phyloP scores from a whole-genome alignment of 116 monocot species.

The Papilionanthe hybrid region DNA sequence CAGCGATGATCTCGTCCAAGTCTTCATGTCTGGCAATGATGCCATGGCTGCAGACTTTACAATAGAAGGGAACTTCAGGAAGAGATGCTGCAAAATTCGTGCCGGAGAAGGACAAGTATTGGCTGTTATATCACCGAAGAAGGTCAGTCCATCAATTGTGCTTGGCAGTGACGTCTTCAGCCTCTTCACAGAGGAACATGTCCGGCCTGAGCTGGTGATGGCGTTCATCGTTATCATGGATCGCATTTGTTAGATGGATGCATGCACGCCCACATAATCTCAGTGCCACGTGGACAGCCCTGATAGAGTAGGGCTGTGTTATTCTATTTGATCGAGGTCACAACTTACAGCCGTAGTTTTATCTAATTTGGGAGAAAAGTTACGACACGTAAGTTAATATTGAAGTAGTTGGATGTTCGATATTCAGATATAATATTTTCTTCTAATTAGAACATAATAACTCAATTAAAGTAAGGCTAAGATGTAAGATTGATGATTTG shows the following conservation, averaged over 20 bases:
- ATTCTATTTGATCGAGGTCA: no score
- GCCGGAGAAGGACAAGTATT: neutral
- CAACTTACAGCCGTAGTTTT: no score
- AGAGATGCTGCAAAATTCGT: neutral
- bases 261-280: no score
- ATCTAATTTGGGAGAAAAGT: no score
- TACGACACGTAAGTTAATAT: no score
- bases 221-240: constrained; percentile 59
- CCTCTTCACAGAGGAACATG: constrained; percentile 30
- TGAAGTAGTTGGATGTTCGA: no score
- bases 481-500: no score
- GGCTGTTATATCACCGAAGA: neutral
- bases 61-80: neutral
- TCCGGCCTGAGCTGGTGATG: constrained; percentile 35
- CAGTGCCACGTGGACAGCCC: no score
- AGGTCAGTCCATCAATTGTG: neutral
- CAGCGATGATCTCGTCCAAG: neutral
- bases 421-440: no score
- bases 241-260: constrained; percentile 25
- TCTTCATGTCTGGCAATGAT: neutral
- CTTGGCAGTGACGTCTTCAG: constrained; percentile 52
- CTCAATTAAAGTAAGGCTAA: no score
- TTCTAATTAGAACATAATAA: no score
- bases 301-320: no score
- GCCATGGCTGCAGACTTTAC: neutral